phyloP scores from a whole-genome alignment of 78 protist species.

The Dictyostelium brefeldianum region DNA sequence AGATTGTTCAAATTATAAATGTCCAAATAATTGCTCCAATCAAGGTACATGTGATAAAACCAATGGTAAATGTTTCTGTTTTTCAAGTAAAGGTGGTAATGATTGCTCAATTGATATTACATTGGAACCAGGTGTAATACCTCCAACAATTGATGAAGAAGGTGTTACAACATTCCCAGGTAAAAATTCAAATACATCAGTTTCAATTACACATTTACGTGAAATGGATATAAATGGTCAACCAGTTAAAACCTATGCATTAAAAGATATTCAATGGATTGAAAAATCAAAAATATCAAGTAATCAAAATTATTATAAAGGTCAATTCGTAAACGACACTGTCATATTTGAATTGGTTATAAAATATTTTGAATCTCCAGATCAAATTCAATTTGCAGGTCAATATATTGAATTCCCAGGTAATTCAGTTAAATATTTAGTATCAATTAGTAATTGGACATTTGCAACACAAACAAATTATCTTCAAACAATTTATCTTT shows the following conservation, averaged over 20 bases:
- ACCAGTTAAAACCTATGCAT: background rate
- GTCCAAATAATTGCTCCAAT: slow-evolving; percentile 5
- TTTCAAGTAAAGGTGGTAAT: background rate
- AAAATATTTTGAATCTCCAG: background rate
- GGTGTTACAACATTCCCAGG: slow-evolving; percentile 34
- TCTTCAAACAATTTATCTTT: slow-evolving; percentile 38
- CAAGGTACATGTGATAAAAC: slow-evolving; percentile 14
- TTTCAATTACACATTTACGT: slow-evolving; percentile 31
- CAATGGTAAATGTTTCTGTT: slow-evolving; percentile 38
- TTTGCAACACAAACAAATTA: background rate
- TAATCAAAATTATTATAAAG: background rate
- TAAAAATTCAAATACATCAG: background rate
- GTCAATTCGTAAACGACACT: slow-evolving; percentile 15
- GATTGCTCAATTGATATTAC: background rate
- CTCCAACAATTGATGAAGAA: slow-evolving; percentile 18
- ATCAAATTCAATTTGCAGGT: slow-evolving; percentile 17
- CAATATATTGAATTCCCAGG: slow-evolving; percentile 12
- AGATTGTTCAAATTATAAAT: slow-evolving; percentile 5
- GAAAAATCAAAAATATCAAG: background rate
- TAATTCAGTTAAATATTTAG: slow-evolving; percentile 42
- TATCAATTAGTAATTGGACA: slow-evolving; percentile 14
- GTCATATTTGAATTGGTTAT: slow-evolving; percentile 2
- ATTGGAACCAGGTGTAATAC: background rate
- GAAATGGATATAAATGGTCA: slow-evolving; percentile 6
- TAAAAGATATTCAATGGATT: background rate